Base-by-base conservation (phyloP, 208 protist genomes). In the Trypanosoma rangeli region DNA sequence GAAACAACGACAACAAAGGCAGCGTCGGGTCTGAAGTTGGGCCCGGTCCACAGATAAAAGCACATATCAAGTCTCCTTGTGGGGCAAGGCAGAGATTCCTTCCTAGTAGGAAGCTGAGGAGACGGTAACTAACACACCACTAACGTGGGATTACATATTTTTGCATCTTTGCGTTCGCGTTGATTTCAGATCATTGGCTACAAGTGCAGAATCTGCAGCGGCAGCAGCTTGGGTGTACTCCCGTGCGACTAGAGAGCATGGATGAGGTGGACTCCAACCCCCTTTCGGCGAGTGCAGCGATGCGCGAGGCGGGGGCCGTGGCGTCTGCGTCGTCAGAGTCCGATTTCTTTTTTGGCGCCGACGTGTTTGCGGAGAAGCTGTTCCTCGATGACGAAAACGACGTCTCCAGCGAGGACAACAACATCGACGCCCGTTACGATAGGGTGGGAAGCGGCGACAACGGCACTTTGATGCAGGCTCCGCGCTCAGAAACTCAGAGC, bases 401-500 rank as follows among this genome's bases (percentile, higher is more conserved):
- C 20, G 44, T 48, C 24, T 28, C 20, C 26, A 33, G 52, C 37
- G 52, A 50, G 13, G 42, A 35, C 39, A 65, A 65, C 28, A 52
- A 1, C 15, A 50, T 5, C 1, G 44, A 31, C 28, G 39, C 24
- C 5, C 20, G 4, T 28, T 29, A 28, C 31, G 26, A 29, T 28
- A 65, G 28, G 20, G 0, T 20, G 48, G 49, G 35, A 9, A 22
- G 53, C 7, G 13, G 8, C 3, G 29, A 28, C 50, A 56, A 44
- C 1, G 5, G 20, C 24, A 24, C 4, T 18, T 2, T 42, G 13
- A 5, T 24, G 29, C 15, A 3, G 46, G 28, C 0, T 42, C 29
- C 26, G 13, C 60, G 5, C n/a, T 42, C 49, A 9, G 69, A 74
- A 0, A 68, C 1, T 31, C 69, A 62, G 16, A 74, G 69, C 61